Base-by-base conservation (phyloP, 805 yeast species). In the Scheffersomyces amazonensis region DNA sequence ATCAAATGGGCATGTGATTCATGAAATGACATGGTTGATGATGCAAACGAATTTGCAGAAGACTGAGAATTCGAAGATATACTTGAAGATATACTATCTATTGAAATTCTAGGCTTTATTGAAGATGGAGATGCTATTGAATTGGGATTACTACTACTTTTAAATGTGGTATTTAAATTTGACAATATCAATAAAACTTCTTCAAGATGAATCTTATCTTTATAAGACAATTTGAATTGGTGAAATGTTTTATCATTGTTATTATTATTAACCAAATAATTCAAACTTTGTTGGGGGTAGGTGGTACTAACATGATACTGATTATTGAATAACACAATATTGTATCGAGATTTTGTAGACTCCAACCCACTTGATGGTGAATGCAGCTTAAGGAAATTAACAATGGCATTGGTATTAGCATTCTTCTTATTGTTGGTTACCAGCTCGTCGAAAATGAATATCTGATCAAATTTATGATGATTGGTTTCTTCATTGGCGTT, bases 341-440 rank as follows among this genome's bases (percentile, higher is more conserved):
- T 46, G 43, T 54, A 62, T 21, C 64, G 39, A 2, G 50, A 40
- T 30, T 48, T 53, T 12, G 58, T 60, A 10, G 62, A 40, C 31
- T 56, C 56, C 18, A 59, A 42, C 2, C 64, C 64, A n/a, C 56
- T 52, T 4, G 64, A 52, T 7, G n/a, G n/a, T n/a, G n/a, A n/a
- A 49, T 39, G 20, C 48, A 37, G 32, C 53, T 39, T 2, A 51
- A n/a, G n/a, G n/a, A n/a, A n/a, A n/a, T n/a, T n/a, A n/a, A n/a
- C n/a, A n/a, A n/a, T n/a, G n/a, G n/a, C n/a, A n/a, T n/a, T n/a
- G n/a, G n/a, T n/a, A n/a, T n/a, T n/a, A n/a, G n/a, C n/a, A n/a
- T n/a, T n/a, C n/a, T n/a, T n/a, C n/a, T n/a, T n/a, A n/a, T n/a
- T n/a, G n/a, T n/a, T 7, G 23, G 10, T 7, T 21, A 10, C 23